Evolutionary conservation across 129 eudicot genomes (phyloP).

Genomic region (Deinandra increscens): DNA sequence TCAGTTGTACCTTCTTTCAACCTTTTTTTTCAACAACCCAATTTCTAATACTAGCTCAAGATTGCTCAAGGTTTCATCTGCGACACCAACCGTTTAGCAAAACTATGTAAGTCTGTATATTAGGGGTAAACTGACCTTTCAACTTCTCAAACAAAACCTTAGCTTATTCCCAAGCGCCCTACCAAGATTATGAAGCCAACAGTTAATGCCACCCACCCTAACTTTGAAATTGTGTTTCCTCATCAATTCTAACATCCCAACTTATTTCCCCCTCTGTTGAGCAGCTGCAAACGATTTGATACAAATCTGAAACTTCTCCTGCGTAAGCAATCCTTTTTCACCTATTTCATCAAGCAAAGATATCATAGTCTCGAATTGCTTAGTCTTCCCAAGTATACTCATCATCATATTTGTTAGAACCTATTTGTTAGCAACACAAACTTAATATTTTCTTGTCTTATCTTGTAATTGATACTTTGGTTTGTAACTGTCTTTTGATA

Average conservation of each 20-base stretch:
- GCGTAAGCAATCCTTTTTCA: slow-evolving; percentile 54
- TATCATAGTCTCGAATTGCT: slow-evolving; percentile 90
- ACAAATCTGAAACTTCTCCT: slow-evolving; percentile 71
- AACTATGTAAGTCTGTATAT: slow-evolving; percentile 64
- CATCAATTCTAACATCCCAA: slow-evolving; percentile 83
- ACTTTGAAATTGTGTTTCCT: slow-evolving; percentile 68
- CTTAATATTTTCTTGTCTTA: too few species aligned
- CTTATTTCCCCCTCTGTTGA: slow-evolving; percentile 74
- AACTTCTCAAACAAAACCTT: slow-evolving; percentile 68
- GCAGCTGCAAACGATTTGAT: slow-evolving; percentile 74
- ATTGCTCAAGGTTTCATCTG: too few species aligned
- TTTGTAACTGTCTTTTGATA: too few species aligned
- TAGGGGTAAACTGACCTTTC: slow-evolving; percentile 68
- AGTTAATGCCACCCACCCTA: slow-evolving; percentile 63
- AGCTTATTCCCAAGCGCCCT: slow-evolving; percentile 79
- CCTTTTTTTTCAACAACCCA: too few species aligned
- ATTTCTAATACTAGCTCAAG: too few species aligned
- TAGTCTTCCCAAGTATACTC: slow-evolving; percentile 67
- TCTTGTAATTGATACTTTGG: too few species aligned
- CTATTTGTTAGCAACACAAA: too few species aligned
- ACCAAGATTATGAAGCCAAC: slow-evolving; percentile 78
- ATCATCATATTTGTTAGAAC: slow-evolving; percentile 72
- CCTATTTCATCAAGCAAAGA: slow-evolving; percentile 91
- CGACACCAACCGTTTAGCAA: slow-evolving; percentile 90
- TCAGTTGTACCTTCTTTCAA: too few species aligned